These are phyloP conservation scores for Suhomyces taliae DNA, from an alignment of 1,139 yeast species.

Conservation along the genomic window DNA sequence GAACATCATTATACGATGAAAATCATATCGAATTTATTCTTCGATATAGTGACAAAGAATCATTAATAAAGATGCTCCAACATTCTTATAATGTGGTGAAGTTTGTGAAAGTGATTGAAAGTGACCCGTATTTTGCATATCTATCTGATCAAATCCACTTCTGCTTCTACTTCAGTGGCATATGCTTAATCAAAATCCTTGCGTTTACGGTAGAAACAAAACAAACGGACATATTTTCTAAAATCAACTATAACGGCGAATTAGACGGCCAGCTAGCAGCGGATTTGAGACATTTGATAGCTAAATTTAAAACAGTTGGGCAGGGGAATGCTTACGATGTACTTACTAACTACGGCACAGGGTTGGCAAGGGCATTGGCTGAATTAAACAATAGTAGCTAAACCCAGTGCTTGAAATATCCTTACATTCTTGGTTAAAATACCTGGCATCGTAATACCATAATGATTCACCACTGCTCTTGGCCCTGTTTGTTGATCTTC, in stretches of 20 bases:
- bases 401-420: neutral
- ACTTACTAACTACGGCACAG: slow-evolving; percentile 29
- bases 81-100: slow-evolving; percentile 47
- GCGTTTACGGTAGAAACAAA: slow-evolving; percentile 9
- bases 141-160: slow-evolving; percentile 69
- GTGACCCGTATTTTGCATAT: slow-evolving; percentile 65
- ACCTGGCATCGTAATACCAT: too few relatives aligned
- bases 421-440: too few relatives aligned
- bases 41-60: slow-evolving; percentile 20
- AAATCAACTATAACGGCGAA: neutral
- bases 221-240: slow-evolving; percentile 5
- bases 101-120: slow-evolving; percentile 41
- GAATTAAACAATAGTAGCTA: neutral
- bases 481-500: too few relatives aligned
- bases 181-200: slow-evolving; percentile 40
- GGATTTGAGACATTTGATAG: slow-evolving; percentile 19
- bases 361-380: slow-evolving; percentile 14
- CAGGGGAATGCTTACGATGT: slow-evolving; percentile 30
- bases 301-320: slow-evolving; percentile 34
- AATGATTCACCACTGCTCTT: too few relatives aligned
- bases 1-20: slow-evolving; percentile 20
- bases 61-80: slow-evolving; percentile 25
- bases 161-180: slow-evolving; percentile 52
- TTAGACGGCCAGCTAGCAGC: neutral
- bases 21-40: slow-evolving; percentile 28